Percentiles rank a stretch among this genome's conserved stretches.
Conservation (phyloP, 306 rosid genomes). For the Quillaja saponaria region DNA sequence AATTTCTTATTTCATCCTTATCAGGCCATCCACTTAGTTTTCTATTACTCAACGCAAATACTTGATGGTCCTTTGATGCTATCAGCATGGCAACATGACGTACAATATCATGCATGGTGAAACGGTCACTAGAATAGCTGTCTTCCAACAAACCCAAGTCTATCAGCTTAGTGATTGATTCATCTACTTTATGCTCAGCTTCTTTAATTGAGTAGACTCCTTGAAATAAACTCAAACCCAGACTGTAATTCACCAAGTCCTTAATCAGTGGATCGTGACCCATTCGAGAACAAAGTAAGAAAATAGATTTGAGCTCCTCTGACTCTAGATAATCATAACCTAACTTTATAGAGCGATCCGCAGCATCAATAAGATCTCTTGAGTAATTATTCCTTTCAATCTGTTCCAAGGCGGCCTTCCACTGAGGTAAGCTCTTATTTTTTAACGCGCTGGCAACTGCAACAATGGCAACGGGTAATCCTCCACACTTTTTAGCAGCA, state of each 20-base stretch:
- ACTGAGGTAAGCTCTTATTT: neutral
- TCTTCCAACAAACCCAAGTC: constrained; percentile 18
- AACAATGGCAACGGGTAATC: constrained; percentile 19
- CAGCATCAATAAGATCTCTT: neutral
- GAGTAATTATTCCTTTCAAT: neutral
- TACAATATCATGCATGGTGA: constrained; percentile 25
- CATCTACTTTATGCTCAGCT: neutral
- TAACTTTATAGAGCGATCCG: neutral
- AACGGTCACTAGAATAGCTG: constrained; percentile 10
- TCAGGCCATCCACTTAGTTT: constrained; percentile 29
- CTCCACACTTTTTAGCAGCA: constrained; percentile 1
- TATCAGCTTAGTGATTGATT: constrained; percentile 4
- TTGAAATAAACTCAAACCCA: constrained; percentile 30
- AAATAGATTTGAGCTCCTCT: neutral
- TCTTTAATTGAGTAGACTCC: constrained; percentile 3
- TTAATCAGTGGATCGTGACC: neutral
- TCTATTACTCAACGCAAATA: neutral
- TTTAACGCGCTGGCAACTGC: constrained; percentile 7
- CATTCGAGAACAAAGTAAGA: constrained; percentile 26
- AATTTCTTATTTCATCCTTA: constrained; percentile 16
- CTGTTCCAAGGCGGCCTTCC: constrained; percentile 14
- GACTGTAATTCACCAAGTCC: constrained; percentile 27
- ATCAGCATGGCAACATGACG: constrained; percentile 24
- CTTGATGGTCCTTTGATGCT: neutral
- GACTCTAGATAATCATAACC: neutral